A percentile compares a stretch with the other conserved stretches of the same genome.
phyloP scores from a whole-genome alignment of 495 filamentous ascomycete genomes.

The Daldinia vernicosa region DNA sequence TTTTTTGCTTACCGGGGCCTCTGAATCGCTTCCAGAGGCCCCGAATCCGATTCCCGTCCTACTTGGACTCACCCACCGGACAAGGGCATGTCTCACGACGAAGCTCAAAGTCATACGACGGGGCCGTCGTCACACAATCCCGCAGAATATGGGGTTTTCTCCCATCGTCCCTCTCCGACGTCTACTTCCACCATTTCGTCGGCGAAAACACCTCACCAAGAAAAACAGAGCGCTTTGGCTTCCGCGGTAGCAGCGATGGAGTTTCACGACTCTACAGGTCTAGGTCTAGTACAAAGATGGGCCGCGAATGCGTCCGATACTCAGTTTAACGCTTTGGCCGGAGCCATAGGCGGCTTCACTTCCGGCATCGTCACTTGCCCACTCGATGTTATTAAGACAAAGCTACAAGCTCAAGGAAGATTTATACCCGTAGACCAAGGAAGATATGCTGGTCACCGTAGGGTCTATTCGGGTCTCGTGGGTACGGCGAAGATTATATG shows the following conservation, averaged over 20 bases:
- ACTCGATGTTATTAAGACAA: conserved; percentile 98
- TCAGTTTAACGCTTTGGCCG: conserved; percentile 73
- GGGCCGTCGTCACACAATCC: conserved; percentile 46
- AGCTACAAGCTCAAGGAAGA: conserved; percentile 95
- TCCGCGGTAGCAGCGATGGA: conserved; percentile 45
- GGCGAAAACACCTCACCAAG: conserved; percentile 30
- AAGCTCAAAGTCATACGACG: conserved; percentile 49
- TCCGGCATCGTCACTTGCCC: conserved; percentile 96
- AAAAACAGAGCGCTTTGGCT: conserved; percentile 25
- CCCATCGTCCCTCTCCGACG: conserved; percentile 42
- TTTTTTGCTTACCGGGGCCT: conserved; percentile 40
- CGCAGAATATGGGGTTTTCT: conserved; percentile 56
- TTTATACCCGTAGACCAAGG: conserved; percentile 59
- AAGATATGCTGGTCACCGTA: conserved; percentile 55
- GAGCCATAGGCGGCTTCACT: conserved; percentile 86
- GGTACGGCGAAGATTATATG: conserved; percentile 88
- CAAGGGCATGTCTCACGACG: conserved; percentile 59
- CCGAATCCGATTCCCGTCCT: conserved; percentile 35
- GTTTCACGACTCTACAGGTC: conserved; percentile 48
- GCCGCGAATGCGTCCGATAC: conserved; percentile 57
- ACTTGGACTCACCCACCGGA: conserved; percentile 27
- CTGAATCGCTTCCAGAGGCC: conserved; percentile 41
- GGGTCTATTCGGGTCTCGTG: conserved; percentile 83
- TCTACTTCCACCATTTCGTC: conserved; percentile 38
- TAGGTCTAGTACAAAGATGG: conserved; percentile 67